Percentiles rank a stretch among this genome's conserved stretches.
phyloP scores from a whole-genome alignment of 805 yeast genomes.

The Tetrapisispora fleetii region DNA sequence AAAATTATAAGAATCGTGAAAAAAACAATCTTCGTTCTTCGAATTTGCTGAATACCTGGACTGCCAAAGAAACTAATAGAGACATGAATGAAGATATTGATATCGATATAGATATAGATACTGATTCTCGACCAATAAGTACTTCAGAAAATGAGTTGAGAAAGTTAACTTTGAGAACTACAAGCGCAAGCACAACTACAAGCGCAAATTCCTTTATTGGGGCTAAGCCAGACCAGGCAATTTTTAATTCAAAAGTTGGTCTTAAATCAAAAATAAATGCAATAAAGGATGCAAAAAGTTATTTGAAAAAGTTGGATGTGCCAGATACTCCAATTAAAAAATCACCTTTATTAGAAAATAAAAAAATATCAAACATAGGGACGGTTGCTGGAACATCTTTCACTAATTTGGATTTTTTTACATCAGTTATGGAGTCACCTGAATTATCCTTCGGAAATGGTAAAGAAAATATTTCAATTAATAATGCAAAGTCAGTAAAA shows the following conservation, averaged over 20 bases:
- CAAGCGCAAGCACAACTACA: slow-evolving; percentile 1
- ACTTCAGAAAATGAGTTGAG: no score
- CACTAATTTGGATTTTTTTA: slow-evolving; percentile 5
- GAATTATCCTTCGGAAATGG: slow-evolving; percentile 8
- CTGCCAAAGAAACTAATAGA: slow-evolving; percentile 3
- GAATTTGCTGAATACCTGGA: slow-evolving; percentile 5
- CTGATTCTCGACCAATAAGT: neutral
- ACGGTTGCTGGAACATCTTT: neutral
- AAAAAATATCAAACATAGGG: slow-evolving; percentile 2
- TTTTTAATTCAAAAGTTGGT: slow-evolving; percentile 13
- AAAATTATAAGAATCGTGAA: slow-evolving; percentile 14
- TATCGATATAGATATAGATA: slow-evolving; percentile 1
- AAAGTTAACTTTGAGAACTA: no score
- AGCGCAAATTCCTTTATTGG: slow-evolving; percentile 3
- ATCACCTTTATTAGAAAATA: slow-evolving; percentile 18
- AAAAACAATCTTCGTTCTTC: slow-evolving; percentile 8
- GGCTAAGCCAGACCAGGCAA: slow-evolving; percentile 22
- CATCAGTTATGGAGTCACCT: slow-evolving; percentile 10
- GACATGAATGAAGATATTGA: neutral
- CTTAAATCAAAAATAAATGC: slow-evolving; percentile 17
- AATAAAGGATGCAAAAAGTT: neutral
- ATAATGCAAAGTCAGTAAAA: neutral
- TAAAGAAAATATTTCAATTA: slow-evolving; percentile 4
- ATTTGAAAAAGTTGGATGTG: slow-evolving; percentile 16
- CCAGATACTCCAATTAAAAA: slow-evolving; percentile 28